Percentiles rank a stretch among this genome's conserved stretches.
phyloP scores from a whole-genome alignment of 306 rosid genomes.

The Hippophae tibetana region DNA sequence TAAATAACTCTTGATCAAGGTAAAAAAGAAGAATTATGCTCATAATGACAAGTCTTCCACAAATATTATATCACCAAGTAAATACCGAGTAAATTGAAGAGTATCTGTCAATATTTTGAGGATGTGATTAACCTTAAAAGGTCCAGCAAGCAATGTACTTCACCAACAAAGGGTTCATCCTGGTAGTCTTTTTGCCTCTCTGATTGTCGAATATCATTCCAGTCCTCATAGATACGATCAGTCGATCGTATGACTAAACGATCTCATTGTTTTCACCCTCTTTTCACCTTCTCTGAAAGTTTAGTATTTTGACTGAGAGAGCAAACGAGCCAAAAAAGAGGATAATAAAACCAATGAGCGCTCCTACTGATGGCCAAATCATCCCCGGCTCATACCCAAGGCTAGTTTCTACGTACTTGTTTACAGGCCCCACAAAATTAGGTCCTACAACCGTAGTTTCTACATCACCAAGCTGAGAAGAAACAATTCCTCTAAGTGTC shows the following conservation, averaged over 20 bases:
- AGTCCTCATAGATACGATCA: not conserved
- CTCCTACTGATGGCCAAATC: slow-evolving; percentile 49
- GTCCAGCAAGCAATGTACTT: too few relatives aligned
- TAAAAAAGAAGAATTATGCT: too few relatives aligned
- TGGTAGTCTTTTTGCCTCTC: not conserved
- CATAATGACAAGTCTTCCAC: not conserved
- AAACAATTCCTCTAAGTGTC: slow-evolving; percentile 76
- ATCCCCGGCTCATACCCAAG: slow-evolving; percentile 48
- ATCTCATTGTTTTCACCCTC: not conserved
- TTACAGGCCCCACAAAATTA: slow-evolving; percentile 67
- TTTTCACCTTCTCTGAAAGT: slow-evolving; percentile 67
- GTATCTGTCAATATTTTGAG: not conserved
- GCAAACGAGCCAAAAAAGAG: slow-evolving; percentile 64
- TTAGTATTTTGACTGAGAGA: slow-evolving; percentile 55
- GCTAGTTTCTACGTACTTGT: slow-evolving; percentile 36
- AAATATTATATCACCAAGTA: not conserved
- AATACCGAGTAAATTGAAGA: not conserved
- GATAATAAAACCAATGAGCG: slow-evolving; percentile 47
- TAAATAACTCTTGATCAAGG: too few relatives aligned
- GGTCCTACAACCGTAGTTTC: slow-evolving; percentile 48
- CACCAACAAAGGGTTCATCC: too few relatives aligned
- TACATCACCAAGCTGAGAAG: slow-evolving; percentile 87
- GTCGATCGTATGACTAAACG: not conserved
- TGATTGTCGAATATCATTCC: not conserved
- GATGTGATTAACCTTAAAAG: not conserved